Conservation (phyloP, 345 rosid species). For the Hevea brasiliensis region DNA sequence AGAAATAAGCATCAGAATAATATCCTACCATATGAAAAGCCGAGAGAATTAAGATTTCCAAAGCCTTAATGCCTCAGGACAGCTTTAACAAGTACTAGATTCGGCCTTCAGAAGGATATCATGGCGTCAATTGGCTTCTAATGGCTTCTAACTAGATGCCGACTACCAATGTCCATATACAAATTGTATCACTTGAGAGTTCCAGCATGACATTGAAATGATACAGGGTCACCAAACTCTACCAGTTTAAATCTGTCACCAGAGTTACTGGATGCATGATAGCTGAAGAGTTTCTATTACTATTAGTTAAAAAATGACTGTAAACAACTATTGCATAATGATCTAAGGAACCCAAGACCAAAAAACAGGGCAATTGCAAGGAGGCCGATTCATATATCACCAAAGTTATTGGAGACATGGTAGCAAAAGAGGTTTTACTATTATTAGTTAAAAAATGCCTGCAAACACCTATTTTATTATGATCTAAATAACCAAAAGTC, state of each 20-base stretch:
- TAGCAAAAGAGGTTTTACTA: too few relatives aligned
- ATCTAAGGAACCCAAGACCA: neutral
- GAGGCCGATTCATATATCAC: neutral
- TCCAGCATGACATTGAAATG: neutral
- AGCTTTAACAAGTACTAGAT: neutral
- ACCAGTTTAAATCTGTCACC: too few relatives aligned
- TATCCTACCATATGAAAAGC: neutral
- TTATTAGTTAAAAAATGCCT: too few relatives aligned
- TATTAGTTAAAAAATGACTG: too few relatives aligned
- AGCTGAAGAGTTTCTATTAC: too few relatives aligned
- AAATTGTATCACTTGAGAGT: neutral
- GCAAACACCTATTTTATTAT: too few relatives aligned
- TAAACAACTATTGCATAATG: neutral
- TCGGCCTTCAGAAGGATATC: neutral
- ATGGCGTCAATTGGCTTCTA: neutral
- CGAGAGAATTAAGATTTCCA: neutral
- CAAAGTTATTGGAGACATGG: too few relatives aligned
- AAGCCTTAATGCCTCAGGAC: neutral
- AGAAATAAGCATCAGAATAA: neutral
- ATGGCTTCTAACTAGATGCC: neutral
- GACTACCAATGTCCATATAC: neutral
- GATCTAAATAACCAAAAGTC: too few relatives aligned
- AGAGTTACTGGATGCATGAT: too few relatives aligned
- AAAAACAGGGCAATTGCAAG: constrained; percentile 8
- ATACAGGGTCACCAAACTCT: neutral